Evolutionary conservation across 148 eudicot genomes (phyloP), one percentile per base, ranked within the genome.

Genomic region (Heliamphora exappendiculata): DNA sequence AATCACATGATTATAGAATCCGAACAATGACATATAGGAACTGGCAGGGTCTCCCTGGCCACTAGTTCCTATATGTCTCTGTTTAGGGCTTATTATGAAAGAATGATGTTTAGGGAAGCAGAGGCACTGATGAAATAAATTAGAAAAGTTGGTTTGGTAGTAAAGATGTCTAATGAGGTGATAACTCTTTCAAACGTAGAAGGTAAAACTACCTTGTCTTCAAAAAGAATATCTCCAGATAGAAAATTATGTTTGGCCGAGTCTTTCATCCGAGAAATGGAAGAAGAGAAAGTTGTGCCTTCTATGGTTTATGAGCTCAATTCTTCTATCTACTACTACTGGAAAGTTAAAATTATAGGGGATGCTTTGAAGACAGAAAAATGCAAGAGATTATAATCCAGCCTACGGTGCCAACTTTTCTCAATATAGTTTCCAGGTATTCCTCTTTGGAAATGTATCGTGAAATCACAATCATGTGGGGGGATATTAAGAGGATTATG

Each of bases 391-490:
- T 78, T 80, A 86, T 86, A 51, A 86, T 92, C 76, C 75, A 81
- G 19, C 97, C 97, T 34, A 86, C 86, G 11, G 83, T 78, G 72
- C 84, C 82, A 49, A 95, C 94, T 29, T 91, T 73, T 76, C 80
- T 82, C 44, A 80, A 79, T 81, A 60, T 95, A 79, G 72, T 89
- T 77, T 78, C 78, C 65, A 90, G 89, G 60, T 87, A 82, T 78
- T 86, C 88, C 39, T 89, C 97, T 62, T 36, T 91, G 71, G 86
- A 79, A 72, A 87, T 88, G 88, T 91, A 89, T 72, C 92, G 98
- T 42, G 89, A 90, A 80, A 86, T 88, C 79, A 92, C 97, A 0
- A 79, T 88, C 78, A 59, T 91, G 73, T 95, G 98, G 98, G 96
- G 97, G 58, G 96, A 95, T 70, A 87, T 95, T 7, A 89, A 90